A percentile compares a stretch with the other conserved stretches of the same genome.
Conservation (phyloP, 768 basidiomycete genomes). For the Pholiota microspora region DNA sequence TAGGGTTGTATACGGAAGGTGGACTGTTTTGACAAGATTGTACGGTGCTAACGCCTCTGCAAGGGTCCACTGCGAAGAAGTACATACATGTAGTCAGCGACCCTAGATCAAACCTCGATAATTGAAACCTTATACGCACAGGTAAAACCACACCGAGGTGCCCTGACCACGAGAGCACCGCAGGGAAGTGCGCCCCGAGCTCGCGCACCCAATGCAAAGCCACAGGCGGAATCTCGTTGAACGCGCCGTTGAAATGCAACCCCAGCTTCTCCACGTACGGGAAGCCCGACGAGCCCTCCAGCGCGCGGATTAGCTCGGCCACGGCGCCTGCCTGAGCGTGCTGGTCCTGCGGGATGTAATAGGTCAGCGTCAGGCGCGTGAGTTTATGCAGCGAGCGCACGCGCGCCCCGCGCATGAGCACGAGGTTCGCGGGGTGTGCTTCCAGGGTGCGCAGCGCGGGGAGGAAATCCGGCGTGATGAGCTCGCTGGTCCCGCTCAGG, state of each 20-base stretch:
- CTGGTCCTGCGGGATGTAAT: neutral
- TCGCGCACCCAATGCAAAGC: slow-evolving; percentile 1
- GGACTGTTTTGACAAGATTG: neutral
- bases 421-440: slow-evolving; percentile 4
- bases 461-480: slow-evolving; percentile 3
- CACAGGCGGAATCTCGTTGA: neutral
- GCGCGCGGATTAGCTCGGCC: neutral
- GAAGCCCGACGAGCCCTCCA: slow-evolving; percentile 6
- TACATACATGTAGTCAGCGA: neutral
- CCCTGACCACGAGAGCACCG: slow-evolving; percentile 1
- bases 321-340: neutral
- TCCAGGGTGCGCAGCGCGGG: slow-evolving; percentile 8
- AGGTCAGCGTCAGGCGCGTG: neutral
- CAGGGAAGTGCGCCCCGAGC: slow-evolving; percentile 2
- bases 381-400: slow-evolving; percentile 2
- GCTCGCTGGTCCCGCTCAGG: neutral
- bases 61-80: neutral
- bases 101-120: neutral
- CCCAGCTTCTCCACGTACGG: neutral
- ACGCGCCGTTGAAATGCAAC: neutral
- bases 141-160: slow-evolving; percentile 1
- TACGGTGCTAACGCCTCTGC: neutral
- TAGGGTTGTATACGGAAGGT: slow-evolving; percentile 1
- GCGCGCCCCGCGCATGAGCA: neutral
- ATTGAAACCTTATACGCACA: neutral